A percentile compares a stretch with the other conserved stretches of the same genome.
Conservation (phyloP, 106 monocot genomes). For the Phalaenopsis aphrodite region DNA sequence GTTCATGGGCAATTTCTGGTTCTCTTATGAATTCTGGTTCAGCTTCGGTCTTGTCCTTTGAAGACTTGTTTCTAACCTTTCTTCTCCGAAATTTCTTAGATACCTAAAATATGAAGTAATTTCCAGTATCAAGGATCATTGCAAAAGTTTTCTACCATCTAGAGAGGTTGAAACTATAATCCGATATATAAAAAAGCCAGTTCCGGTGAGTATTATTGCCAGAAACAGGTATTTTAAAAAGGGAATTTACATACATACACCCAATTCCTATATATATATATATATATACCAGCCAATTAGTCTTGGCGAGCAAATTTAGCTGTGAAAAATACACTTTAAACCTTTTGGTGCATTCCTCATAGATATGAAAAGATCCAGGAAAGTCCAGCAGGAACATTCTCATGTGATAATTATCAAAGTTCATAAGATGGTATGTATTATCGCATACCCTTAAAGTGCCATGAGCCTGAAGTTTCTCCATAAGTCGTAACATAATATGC, state of each 20-base stretch:
- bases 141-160: background rate
- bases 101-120: conserved; percentile 37
- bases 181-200: background rate
- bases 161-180: background rate
- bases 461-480: conserved; percentile 83
- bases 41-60: conserved; percentile 17
- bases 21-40: conserved; percentile 21
- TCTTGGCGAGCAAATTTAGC: background rate
- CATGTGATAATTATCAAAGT: background rate
- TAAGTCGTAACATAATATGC: conserved; percentile 67
- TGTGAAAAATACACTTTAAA: background rate
- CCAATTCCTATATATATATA: too few relatives aligned
- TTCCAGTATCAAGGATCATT: background rate
- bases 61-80: conserved; percentile 42
- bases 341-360: background rate
- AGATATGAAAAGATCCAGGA: background rate
- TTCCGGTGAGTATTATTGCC: background rate
- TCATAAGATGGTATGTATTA: background rate
- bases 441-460: conserved; percentile 73
- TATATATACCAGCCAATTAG: background rate
- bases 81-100: conserved; percentile 62
- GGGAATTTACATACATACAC: too few relatives aligned
- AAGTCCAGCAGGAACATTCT: background rate
- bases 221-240: background rate
- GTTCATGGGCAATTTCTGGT: conserved; percentile 15